Conservation (phyloP, 306 rosid species). For the barrel medic (Medicago truncatula) region MtrunA17r5.0-ANR NC_053042.1:34176001-34176500, state of each 20-base stretch:
- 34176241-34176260: neutral
- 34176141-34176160: too few species aligned
- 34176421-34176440: constrained; percentile 77
- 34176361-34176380: constrained; percentile 68
- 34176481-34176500: constrained; percentile 97
- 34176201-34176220: neutral
- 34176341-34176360: constrained; percentile 22
- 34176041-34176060: too few species aligned
- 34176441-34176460: constrained; percentile 90
- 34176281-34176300: neutral
- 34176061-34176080: too few species aligned
- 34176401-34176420: constrained; percentile 82
- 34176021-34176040: too few species aligned
- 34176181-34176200: too few species aligned
- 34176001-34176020: too few species aligned
- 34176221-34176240: constrained; percentile 11
- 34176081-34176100: too few species aligned
- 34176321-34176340: constrained; percentile 22
- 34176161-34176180: too few species aligned
- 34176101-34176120: too few species aligned
- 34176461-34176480: constrained; percentile 92
- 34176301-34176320: constrained; percentile 4
- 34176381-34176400: constrained; percentile 81
- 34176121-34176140: too few species aligned
- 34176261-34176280: neutral